Evolutionary conservation across 2,329 filamentous ascomycete genomes (phyloP).

Genomic region (Xylaria arbuscula): DNA sequence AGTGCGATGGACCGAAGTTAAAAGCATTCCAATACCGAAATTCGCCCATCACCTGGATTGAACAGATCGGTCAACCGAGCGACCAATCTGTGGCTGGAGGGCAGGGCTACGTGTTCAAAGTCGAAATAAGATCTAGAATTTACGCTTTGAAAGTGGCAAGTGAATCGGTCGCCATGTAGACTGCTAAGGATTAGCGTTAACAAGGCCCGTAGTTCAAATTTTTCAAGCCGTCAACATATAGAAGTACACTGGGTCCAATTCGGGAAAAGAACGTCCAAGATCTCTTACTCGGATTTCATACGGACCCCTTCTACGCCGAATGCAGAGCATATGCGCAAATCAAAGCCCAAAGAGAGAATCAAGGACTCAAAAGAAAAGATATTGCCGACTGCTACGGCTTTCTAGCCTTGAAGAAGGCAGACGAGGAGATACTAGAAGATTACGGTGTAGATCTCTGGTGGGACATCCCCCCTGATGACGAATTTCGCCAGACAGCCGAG

Average conservation of each 20-base stretch:
- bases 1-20: background rate
- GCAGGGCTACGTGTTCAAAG: conserved; percentile 18
- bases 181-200: too few species aligned
- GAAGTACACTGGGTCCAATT: background rate
- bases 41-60: conserved; percentile 5
- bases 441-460: conserved; percentile 1
- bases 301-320: conserved; percentile 13
- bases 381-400: conserved; percentile 9
- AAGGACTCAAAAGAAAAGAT: background rate
- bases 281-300: background rate
- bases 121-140: background rate
- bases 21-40: background rate
- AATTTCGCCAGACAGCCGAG: conserved; percentile 5
- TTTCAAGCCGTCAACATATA: background rate
- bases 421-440: conserved; percentile 4
- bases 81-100: background rate
- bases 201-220: conserved; percentile 6
- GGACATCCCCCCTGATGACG: background rate
- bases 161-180: background rate
- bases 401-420: background rate
- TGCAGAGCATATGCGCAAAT: background rate
- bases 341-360: background rate
- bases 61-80: background rate
- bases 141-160: conserved; percentile 9
- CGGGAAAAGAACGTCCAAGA: background rate